Percentiles rank a stretch among this genome's conserved stretches.
Conservation (phyloP, 257 asterid species). For the Solanum etuberosum region DNA sequence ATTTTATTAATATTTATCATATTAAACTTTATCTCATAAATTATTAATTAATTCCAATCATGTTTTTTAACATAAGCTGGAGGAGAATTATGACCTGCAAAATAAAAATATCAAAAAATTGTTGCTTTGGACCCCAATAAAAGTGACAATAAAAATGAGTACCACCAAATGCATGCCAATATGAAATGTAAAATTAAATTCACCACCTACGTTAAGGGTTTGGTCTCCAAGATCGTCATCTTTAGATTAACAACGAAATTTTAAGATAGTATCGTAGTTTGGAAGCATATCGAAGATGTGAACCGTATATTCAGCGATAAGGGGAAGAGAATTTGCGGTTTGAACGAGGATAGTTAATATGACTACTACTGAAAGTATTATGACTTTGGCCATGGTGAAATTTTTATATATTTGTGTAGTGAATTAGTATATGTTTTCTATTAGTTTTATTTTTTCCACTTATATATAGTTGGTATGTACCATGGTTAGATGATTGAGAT, state of each 20-base stretch:
- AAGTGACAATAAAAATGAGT: background rate
- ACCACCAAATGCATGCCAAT: background rate
- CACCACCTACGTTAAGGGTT: background rate
- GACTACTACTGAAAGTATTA: background rate
- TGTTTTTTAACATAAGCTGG: background rate
- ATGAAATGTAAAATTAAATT: background rate
- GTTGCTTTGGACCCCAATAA: background rate
- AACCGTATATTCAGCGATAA: background rate
- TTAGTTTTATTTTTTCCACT: background rate
- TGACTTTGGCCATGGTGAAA: background rate
- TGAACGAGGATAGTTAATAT: background rate
- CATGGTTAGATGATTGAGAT: background rate
- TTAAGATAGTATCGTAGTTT: background rate
- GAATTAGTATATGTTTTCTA: background rate
- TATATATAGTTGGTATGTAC: background rate
- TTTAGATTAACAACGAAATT: background rate
- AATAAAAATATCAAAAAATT: background rate
- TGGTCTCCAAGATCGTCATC: background rate
- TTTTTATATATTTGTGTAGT: background rate
- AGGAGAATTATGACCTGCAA: background rate
- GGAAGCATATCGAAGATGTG: background rate
- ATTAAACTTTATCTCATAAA: background rate
- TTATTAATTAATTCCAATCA: background rate
- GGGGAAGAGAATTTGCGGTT: background rate
- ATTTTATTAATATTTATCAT: background rate